A percentile compares a stretch with the other conserved stretches of the same genome.
Conservation (phyloP, 2,329 filamentous ascomycete genomes). For the Colletotrichum trifolii region DNA sequence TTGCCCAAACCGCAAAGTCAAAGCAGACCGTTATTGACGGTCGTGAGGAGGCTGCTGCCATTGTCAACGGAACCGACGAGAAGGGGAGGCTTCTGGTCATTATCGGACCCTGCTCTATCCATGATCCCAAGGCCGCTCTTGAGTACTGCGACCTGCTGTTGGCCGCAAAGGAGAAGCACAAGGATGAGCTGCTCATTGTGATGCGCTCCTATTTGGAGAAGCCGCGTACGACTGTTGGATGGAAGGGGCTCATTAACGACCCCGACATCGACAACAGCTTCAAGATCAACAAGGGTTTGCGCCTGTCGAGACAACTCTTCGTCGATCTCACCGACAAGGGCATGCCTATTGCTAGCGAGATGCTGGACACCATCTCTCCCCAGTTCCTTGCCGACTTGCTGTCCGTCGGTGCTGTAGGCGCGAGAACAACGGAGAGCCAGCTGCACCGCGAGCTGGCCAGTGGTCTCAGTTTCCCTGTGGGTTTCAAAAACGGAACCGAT, state of each 20-base stretch:
- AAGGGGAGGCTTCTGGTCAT: slow-evolving; percentile 76
- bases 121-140: slow-evolving; percentile 89
- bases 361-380: slow-evolving; percentile 97
- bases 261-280: slow-evolving; percentile 98
- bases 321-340: slow-evolving; percentile 90
- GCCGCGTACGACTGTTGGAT: slow-evolving; percentile 95
- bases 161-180: slow-evolving; percentile 85
- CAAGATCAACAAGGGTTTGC: slow-evolving; percentile 98
- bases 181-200: slow-evolving; percentile 89
- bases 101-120: slow-evolving; percentile 95
- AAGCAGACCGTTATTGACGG: slow-evolving; percentile 70
- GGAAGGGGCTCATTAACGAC: slow-evolving; percentile 99
- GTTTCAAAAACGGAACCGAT: slow-evolving; percentile 99
- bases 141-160: slow-evolving; percentile 91
- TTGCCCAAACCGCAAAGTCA: slow-evolving; percentile 69
- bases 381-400: slow-evolving; percentile 95
- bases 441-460: slow-evolving; percentile 94
- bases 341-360: slow-evolving; percentile 97
- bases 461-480: slow-evolving; percentile 95
- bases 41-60: slow-evolving; percentile 72
- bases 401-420: slow-evolving; percentile 91
- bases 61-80: slow-evolving; percentile 74
- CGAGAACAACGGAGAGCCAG: slow-evolving; percentile 96
- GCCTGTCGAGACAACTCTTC: slow-evolving; percentile 88
- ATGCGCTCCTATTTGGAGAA: slow-evolving; percentile 99